Base-by-base conservation (phyloP, 352 stramenopile species). In the Pythium rhizo-oryzae region DNA sequence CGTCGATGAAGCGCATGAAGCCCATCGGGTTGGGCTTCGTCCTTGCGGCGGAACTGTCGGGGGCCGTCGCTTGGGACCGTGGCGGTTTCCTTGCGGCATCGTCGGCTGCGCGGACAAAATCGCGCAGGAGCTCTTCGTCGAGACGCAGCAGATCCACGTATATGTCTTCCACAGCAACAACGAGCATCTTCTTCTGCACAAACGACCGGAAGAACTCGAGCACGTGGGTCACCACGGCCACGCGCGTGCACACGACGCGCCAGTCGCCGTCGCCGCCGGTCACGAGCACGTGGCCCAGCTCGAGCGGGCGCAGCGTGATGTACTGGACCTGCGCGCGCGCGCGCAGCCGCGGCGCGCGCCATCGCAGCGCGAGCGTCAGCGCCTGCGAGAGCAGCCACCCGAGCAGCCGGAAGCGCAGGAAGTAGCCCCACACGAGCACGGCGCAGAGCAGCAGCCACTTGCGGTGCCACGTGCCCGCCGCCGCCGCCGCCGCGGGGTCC, bases 191-290 rank as follows among this genome's bases (percentile, higher is more conserved):
- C n/a, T 82, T 81, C 57, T 89, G 82, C 8, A 82, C 81, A 61
- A 91, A 93, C 24, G 82, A 93, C 51, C 80, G 79, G 47, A 93
- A 89, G 55, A 91, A 93, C 24, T 79, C 81, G 43, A 76, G 76
- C 16, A 93, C 73, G 30, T 80, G 76, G 43, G 67, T 89, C 63
- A 77, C 67, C 9, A 90, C 61, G 25, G 75, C 72, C 25, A 93
- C 72, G 43, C 70, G 76, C 4, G 82, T 78, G 25, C 87, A 78
- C 33, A 80, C 63, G 13, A 90, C 8, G 28, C 75, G 74, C 72
- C 79, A 90, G 21, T 78, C 56, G 55, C 69, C 65, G 30, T 25
- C 37, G 35, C 56, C 69, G 19, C 70, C 67, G 18, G 30, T 21
- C 30, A 93, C 39, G 21, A 88, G 74, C 2, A 90, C 72, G 59